Base-by-base conservation (phyloP, 345 rosid genomes). In the Murraya koenigii region DNA sequence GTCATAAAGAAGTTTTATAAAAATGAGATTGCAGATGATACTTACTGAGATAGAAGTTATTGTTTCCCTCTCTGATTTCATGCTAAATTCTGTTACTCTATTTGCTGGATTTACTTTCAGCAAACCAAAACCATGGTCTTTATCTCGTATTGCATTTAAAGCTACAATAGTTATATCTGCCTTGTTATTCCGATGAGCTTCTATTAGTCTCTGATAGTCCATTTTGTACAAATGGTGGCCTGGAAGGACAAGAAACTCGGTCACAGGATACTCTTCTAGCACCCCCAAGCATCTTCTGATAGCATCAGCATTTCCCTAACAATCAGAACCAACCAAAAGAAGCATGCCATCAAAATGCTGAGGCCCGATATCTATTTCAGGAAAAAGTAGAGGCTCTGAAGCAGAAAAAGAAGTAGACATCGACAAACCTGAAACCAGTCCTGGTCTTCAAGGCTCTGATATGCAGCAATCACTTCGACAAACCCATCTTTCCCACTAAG, bases 241-340 rank as follows among this genome's bases (percentile, higher is more conserved):
- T 1, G 95, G 97, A 83, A 91, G 94, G 77, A 94, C 78, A 75
- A 93, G 79, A 84, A 87, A 94, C 78, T 93, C 94, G 0, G 84
- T 79, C 54, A 91, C 89, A 6, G 93, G 97, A 47, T 86, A 81
- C 86, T 94, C 97, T 76, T 91, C 97, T 75, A 94, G 80, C 41
- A 91, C 82, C 97, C 97, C 90, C 81, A 90, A 77, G 75, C 97
- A 93, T 78, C 93, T 89, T 84, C 98, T 90, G 41, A 94, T 88
- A 1, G 97, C 97, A 86, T 94, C 98, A 65, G 97, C 98, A 85
- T 84, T 85, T 66, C 98, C 98, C 98, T 91, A 32, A 52, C 7
- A 64, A 39, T 33, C 9, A 66, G 15, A 71, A 47, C 39, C 39
- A 74, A 47, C 72, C 52, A 19, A 10, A n/a, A 39, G 32, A 54